Conservation (phyloP, 1,284 basidiomycete species). For the Boletellus deceptivus region DNA sequence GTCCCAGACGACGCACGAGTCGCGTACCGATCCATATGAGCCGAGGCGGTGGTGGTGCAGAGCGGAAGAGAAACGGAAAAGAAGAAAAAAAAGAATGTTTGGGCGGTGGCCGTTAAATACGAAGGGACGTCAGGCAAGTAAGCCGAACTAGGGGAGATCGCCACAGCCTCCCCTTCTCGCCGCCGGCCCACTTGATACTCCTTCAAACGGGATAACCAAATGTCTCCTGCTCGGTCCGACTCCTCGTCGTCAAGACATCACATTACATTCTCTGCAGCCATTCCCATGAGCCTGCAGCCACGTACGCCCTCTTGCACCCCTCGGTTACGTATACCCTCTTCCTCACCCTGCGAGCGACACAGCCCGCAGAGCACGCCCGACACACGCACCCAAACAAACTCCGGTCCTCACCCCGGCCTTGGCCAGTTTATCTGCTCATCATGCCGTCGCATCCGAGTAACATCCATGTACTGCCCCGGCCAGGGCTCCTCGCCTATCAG, state of each 20-base stretch:
- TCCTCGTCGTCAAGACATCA: slow-evolving; percentile 21
- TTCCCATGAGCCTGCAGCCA: neutral
- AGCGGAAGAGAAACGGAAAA: neutral
- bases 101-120: slow-evolving; percentile 21
- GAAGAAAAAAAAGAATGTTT: neutral
- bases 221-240: too few species aligned
- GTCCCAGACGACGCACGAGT: slow-evolving; percentile 4
- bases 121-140: slow-evolving; percentile 1
- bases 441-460: slow-evolving; percentile 52
- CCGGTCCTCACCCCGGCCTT: slow-evolving; percentile 40
- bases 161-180: slow-evolving; percentile 10
- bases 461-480: slow-evolving; percentile 69
- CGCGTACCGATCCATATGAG: slow-evolving; percentile 33
- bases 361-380: too few species aligned
- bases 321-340: too few species aligned
- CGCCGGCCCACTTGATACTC: neutral
- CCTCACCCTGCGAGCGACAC: too few species aligned
- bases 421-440: slow-evolving; percentile 65
- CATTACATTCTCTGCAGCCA: slow-evolving; percentile 1
- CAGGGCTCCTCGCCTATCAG: slow-evolving; percentile 58
- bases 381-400: neutral
- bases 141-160: slow-evolving; percentile 20
- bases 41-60: slow-evolving; percentile 5
- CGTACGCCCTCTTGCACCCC: neutral
- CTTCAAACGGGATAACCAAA: too few species aligned